Conservation (phyloP, 495 filamentous ascomycete genomes). For the Podospora tetraspora region DNA sequence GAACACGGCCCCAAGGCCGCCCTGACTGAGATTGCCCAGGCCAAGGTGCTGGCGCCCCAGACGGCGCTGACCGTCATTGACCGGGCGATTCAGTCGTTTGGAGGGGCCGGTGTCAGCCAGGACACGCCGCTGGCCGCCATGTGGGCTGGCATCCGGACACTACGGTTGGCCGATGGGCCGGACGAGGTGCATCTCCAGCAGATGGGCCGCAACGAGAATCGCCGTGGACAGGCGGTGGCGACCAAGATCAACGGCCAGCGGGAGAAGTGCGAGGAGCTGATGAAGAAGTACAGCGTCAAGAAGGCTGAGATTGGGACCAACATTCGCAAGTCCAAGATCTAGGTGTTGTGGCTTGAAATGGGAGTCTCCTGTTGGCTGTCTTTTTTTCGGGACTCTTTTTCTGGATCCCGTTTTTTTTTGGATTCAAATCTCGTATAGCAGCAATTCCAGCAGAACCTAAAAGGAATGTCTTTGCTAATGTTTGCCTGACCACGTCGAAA, state of each 20-base stretch:
- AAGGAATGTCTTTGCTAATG: no score
- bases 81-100: constrained; percentile 79
- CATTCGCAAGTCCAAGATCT: constrained; percentile 47
- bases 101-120: constrained; percentile 80
- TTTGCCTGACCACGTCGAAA: neutral
- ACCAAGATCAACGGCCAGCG: constrained; percentile 61
- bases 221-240: constrained; percentile 55
- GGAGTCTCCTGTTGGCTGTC: no score
- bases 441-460: no score
- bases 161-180: constrained; percentile 83
- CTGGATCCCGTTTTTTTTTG: no score
- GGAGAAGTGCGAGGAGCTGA: constrained; percentile 57
- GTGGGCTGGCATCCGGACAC: constrained; percentile 78
- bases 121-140: constrained; percentile 83
- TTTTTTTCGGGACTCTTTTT: no score
- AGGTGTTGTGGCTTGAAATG: constrained; percentile 4
- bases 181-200: constrained; percentile 95
- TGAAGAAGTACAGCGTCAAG: constrained; percentile 55
- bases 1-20: constrained; percentile 72
- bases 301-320: constrained; percentile 45
- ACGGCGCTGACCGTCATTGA: constrained; percentile 77
- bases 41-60: constrained; percentile 77
- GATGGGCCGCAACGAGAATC: constrained; percentile 80
- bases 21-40: constrained; percentile 78
- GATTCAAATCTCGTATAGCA: no score